phyloP scores from a whole-genome alignment of 441 rosid species.

The Gossypium schwendimanii region DNA sequence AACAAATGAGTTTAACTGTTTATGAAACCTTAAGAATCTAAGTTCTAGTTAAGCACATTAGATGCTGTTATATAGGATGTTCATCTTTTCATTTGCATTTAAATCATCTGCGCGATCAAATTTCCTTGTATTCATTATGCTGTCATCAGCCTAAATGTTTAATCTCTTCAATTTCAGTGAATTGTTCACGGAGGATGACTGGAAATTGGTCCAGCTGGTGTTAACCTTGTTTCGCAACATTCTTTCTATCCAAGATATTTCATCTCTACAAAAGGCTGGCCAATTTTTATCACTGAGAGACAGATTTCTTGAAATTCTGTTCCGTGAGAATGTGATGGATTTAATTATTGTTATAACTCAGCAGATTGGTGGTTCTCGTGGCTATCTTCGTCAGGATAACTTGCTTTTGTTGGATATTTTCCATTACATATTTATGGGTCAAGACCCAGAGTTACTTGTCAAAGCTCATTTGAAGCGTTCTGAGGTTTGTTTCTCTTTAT shows the following conservation, averaged over 20 bases:
- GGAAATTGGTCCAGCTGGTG: constrained; percentile 93
- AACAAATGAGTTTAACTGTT: not conserved
- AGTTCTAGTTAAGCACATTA: not conserved
- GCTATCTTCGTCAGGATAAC: constrained; percentile 79
- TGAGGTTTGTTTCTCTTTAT: constrained; percentile 30
- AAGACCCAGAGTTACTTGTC: constrained; percentile 68
- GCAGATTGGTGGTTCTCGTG: constrained; percentile 42
- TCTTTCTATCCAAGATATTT: constrained; percentile 75
- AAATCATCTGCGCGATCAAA: not conserved
- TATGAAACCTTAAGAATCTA: not conserved
- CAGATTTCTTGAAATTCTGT: constrained; percentile 67
- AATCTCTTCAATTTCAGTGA: constrained; percentile 42
- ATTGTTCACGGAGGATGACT: constrained; percentile 75
- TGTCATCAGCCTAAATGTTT: not conserved
- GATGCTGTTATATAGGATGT: not conserved
- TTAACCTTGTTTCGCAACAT: constrained; percentile 79
- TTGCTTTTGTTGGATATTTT: constrained; percentile 72
- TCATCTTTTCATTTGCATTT: not conserved
- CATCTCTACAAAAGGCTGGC: constrained; percentile 61
- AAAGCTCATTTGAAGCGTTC: constrained; percentile 43
- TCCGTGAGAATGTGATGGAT: constrained; percentile 81
- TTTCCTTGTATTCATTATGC: constrained; percentile 6
- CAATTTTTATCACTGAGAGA: constrained; percentile 70
- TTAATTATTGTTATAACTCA: constrained; percentile 62
- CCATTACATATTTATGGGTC: constrained; percentile 66